Evolutionary conservation across 768 basidiomycete species (phyloP).

Genomic region (Boletus subparvulus): DNA sequence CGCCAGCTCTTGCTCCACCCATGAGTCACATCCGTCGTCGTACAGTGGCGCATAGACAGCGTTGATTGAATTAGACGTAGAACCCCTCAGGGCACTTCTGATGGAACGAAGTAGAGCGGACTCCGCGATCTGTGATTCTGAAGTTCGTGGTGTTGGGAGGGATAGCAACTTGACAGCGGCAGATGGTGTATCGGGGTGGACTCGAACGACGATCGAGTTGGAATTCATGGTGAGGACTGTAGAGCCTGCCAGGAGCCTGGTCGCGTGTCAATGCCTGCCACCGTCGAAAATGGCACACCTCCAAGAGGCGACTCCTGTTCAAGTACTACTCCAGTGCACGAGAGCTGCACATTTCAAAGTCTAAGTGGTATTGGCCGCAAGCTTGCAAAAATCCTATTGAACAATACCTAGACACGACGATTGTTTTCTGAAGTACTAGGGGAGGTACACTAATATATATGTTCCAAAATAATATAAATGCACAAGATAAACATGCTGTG

Average conservation of each 20-base stretch:
- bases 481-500: slow-evolving; percentile 37
- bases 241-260: not conserved
- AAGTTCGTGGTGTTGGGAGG: slow-evolving; percentile 20
- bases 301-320: no score
- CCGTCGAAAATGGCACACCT: not conserved
- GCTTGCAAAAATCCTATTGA: slow-evolving; percentile 15
- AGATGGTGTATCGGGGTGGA: slow-evolving; percentile 44
- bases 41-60: slow-evolving; percentile 45
- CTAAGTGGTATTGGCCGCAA: not conserved
- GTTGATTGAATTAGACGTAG: slow-evolving; percentile 42
- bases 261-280: not conserved
- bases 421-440: slow-evolving; percentile 18
- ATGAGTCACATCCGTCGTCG: slow-evolving; percentile 38
- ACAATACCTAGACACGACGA: slow-evolving; percentile 8
- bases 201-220: slow-evolving; percentile 33
- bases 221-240: slow-evolving; percentile 14
- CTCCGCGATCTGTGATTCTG: slow-evolving; percentile 15
- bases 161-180: slow-evolving; percentile 45
- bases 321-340: no score
- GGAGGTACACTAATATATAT: slow-evolving; percentile 31
- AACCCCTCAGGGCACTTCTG: slow-evolving; percentile 57
- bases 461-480: slow-evolving; percentile 40
- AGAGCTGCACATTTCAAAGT: no score
- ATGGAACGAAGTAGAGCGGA: slow-evolving; percentile 56
- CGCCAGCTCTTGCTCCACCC: slow-evolving; percentile 61